phyloP scores from a whole-genome alignment of 2,329 filamentous ascomycete species.

The Verticillium longisporum region DNA sequence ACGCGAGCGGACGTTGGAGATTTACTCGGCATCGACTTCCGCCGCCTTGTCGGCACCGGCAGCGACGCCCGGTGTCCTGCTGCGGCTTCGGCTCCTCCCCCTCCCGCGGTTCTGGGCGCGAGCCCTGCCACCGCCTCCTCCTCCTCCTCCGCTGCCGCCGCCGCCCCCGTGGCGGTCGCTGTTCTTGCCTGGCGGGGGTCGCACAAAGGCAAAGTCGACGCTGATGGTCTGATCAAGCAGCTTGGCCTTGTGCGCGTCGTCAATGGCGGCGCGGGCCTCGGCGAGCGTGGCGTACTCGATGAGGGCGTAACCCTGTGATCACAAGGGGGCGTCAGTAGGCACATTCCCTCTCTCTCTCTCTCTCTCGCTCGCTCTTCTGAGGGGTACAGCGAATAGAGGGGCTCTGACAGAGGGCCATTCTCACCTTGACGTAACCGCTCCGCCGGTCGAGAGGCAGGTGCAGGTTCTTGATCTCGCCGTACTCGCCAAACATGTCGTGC shows the following conservation, averaged over 20 bases:
- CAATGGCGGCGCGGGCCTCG: slow-evolving; percentile 76
- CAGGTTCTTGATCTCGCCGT: slow-evolving; percentile 80
- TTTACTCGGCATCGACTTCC: slow-evolving; percentile 6
- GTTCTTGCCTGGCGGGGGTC: slow-evolving; percentile 61
- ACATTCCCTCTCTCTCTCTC: not conserved
- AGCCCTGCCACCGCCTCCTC: slow-evolving; percentile 31
- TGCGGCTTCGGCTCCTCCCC: slow-evolving; percentile 29
- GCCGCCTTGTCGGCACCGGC: not conserved
- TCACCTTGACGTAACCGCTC: slow-evolving; percentile 80
- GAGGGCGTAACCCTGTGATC: slow-evolving; percentile 66
- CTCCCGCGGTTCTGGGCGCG: slow-evolving; percentile 29
- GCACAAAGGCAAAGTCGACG: slow-evolving; percentile 81
- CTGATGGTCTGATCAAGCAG: slow-evolving; percentile 74
- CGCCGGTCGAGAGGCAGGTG: slow-evolving; percentile 77
- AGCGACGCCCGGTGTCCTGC: slow-evolving; percentile 27
- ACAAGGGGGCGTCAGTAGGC: not conserved
- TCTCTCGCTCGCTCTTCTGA: not conserved
- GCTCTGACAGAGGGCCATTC: not conserved
- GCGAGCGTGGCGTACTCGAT: slow-evolving; percentile 77
- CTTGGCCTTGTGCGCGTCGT: slow-evolving; percentile 70
- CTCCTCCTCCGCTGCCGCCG: slow-evolving; percentile 22
- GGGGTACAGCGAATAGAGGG: too few species aligned
- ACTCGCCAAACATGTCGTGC: slow-evolving; percentile 76
- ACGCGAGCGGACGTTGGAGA: not conserved
- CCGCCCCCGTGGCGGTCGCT: slow-evolving; percentile 8